Evolutionary conservation across 768 basidiomycete species (phyloP).

Genomic region (Boletus reticuloceps): DNA sequence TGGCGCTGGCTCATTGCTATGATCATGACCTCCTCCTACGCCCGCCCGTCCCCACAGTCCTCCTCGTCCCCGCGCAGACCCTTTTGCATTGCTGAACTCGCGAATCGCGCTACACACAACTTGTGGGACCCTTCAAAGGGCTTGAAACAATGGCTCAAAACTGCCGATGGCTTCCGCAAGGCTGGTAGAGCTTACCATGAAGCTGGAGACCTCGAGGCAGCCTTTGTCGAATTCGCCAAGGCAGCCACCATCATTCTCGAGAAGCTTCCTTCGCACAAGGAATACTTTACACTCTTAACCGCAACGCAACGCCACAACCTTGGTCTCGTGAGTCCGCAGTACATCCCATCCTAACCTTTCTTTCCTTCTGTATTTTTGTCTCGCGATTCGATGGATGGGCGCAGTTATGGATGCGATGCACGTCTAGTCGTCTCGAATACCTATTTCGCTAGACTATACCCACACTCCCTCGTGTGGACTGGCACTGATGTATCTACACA

Average conservation of each 20-base stretch:
- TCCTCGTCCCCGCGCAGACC: constrained; percentile 39
- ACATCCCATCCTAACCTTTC: not conserved
- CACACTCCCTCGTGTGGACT: constrained; percentile 1
- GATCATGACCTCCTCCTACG: constrained; percentile 22
- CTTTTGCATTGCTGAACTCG: constrained; percentile 63
- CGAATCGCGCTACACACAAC: constrained; percentile 53
- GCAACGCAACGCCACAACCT: constrained; percentile 64
- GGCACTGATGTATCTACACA: constrained; percentile 30
- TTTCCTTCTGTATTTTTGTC: not conserved
- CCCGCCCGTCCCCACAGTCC: constrained; percentile 15
- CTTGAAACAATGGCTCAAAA: constrained; percentile 65
- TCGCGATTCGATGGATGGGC: constrained; percentile 2
- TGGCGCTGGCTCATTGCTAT: constrained; percentile 14
- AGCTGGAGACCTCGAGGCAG: constrained; percentile 61
- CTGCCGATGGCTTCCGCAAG: constrained; percentile 61
- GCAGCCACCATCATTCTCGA: constrained; percentile 79
- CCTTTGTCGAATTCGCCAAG: constrained; percentile 68
- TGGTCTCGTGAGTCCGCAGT: constrained; percentile 55
- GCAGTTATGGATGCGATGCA: not conserved
- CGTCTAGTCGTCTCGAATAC: not conserved
- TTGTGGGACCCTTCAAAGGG: constrained; percentile 56
- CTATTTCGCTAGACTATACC: not conserved
- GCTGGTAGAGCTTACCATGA: constrained; percentile 47
- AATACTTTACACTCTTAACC: constrained; percentile 57
- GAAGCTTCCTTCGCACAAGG: constrained; percentile 69